Evolutionary conservation across 2,329 filamentous ascomycete species (phyloP), one percentile per base, ranked within the genome.

Genomic region (Colletotrichum limetticola): DNA sequence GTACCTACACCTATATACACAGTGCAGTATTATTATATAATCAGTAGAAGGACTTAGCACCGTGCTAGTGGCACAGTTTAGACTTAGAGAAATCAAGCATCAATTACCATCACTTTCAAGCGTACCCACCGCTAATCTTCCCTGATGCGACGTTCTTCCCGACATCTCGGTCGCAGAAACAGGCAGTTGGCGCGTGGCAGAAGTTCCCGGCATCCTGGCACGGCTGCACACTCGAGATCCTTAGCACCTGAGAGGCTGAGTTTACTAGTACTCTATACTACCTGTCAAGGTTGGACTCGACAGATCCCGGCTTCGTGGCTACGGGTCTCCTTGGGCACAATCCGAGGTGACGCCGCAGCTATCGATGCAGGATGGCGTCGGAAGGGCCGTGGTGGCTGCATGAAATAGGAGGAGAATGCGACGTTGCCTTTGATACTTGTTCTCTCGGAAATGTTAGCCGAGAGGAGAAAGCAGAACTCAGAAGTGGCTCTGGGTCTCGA

Each of bases 91-190:
- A n/a, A n/a, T n/a, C n/a, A n/a, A n/a, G n/a, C n/a, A n/a, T n/a
- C n/a, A n/a, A n/a, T n/a, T n/a, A n/a, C n/a, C n/a, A n/a, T n/a
- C n/a, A n/a, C n/a, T n/a, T n/a, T n/a, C n/a, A n/a, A 22, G 22
- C 22, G 22, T 49, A 24, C 46, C 52, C 53, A 49, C 49, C 7
- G 2, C 55, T 61, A 57, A 37, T 49, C 12, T 61, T 66, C 56
- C 37, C 37, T 37, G 71, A 70, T 62, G 30, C 66, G 61, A 73
- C 55, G 16, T 63, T 35, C 60, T 28, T 19, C 46, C 66, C 71
- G 56, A 57, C 11, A 8, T 6, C 4, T 72, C 69, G 58, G 37
- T 53, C 57, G 4, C 55, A 67, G 6, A n/a, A 37, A 58, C 16
- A 28, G 26, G 49, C 52, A 63, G 37, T 16, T 26, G 52, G 16